Conservation (phyloP, 306 rosid species). For the Cucurbita ficifolia region DNA sequence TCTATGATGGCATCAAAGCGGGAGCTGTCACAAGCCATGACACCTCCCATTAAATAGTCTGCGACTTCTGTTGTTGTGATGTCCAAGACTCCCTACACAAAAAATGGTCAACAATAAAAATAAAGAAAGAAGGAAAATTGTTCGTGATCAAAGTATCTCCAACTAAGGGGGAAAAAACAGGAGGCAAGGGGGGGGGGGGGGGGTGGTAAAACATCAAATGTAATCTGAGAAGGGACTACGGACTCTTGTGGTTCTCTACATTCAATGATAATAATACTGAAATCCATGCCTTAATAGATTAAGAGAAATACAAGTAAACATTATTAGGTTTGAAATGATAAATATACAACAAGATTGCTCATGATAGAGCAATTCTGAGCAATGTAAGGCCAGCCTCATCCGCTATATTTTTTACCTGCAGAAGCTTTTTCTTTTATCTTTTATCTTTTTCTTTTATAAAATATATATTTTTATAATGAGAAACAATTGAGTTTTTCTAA, state of each 20-base stretch:
- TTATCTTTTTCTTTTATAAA: neutral
- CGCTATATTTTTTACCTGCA: too few relatives aligned
- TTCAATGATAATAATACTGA: neutral
- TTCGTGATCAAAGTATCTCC: neutral
- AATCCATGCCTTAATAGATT: neutral
- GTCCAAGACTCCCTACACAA: conserved; percentile 59
- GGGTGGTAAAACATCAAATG: neutral
- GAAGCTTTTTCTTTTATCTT: too few relatives aligned
- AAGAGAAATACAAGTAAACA: neutral
- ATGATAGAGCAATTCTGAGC: neutral
- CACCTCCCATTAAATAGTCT: conserved; percentile 69
- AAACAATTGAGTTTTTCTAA: neutral
- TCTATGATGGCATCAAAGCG: conserved; percentile 67
- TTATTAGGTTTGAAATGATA: neutral
- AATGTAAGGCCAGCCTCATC: neutral
- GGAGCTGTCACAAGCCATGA: conserved; percentile 72
- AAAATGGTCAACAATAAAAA: conserved; percentile 1
- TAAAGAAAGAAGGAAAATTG: neutral
- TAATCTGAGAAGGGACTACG: neutral
- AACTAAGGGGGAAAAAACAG: too few relatives aligned
- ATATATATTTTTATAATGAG: neutral
- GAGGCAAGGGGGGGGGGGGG: neutral
- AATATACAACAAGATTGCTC: neutral
- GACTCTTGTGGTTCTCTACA: neutral
- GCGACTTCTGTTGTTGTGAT: conserved; percentile 90